Evolutionary conservation across 305 asterid genomes (phyloP), one percentile per base, ranked within the genome.

Genomic region (Rubia balearica): DNA sequence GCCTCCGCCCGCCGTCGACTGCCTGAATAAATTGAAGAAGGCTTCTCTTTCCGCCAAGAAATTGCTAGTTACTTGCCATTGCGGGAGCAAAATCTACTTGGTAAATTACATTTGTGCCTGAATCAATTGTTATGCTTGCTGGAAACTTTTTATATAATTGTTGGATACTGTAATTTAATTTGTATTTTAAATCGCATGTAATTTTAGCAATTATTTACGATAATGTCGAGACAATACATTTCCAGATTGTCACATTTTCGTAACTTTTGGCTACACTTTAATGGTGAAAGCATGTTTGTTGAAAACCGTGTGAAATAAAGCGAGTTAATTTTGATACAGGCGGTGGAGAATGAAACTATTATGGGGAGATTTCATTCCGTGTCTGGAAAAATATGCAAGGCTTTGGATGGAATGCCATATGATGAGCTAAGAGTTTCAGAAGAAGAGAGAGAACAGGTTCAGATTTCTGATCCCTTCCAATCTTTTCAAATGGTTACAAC

Each of bases 31-130:
- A 70, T 70, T 93, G 83, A 86, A 75, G 55, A 82, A 78, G 83
- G 90, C 97, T 0, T 87, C 87, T 46, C 87, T 49, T 71, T 85
- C 91, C 67, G 92, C 96, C 24, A 79, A 76, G 78, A 89, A 87
- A 80, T 76, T 93, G 76, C 77, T 93, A 78, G 82, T 78, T 40
- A 69, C 82, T 77, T 93, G 96, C 70, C 91, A 89, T 61, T 72
- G 77, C 6, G 96, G 91, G 38, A 91, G 98, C 92, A 93, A 89
- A 68, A 83, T 93, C 65, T 93, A 84, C 79, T 87, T 93, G 92
- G 97, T 90, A 40, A 5, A 60, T 60, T 21, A 3, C 19, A 49
- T 16, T 55, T 12, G 1, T 57, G 6, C 36, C 36, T 30, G 6
- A 0, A 36, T 36, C 40, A 5, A 36, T 36, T 36, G 40, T 36